Base-by-base conservation (phyloP, 176 grass and related monocot species). In the Eleusine coracana region DNA sequence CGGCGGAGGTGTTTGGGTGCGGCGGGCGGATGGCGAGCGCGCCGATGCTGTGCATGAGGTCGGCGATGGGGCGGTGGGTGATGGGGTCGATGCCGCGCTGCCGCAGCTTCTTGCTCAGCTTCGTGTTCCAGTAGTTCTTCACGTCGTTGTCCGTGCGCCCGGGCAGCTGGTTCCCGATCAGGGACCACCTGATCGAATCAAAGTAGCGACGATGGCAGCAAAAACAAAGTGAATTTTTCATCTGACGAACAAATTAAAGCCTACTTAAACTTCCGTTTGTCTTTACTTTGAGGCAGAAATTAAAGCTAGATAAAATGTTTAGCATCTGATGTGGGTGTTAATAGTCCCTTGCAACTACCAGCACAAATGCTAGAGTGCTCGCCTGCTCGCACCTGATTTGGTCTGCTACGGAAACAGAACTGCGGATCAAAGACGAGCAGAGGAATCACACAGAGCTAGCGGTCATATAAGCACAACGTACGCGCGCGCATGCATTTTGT, bases 71-170 rank as follows among this genome's bases (percentile, higher is more conserved):
- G 83, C 96, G 96, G 83, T 98, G 96, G 54, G 93, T 98, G 89
- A 96, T 61, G 74, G 96, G 93, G 75, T 98, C 96, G 56, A 98
- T 98, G 18, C 96, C 96, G 16, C 87, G 88, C 79, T 95, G 93
- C 71, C 82, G 74, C 62, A 98, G 91, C 89, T 97, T 93, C 84
- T 93, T 99, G 87, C 96, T 98, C 42, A 99, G 87, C 86, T 93
- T 99, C 80, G 96, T 99, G 87, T 99, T 99, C 96, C 96, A 99
- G 80, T 93, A 92, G 77, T 99, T 99, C 87, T 99, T 99, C 70
- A 99, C 91, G 46, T 96, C 96, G 73, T 99, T 99, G 89, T 99
- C 91, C 46, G 96, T 99, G 41, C 96, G 88, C 42, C 96, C 96
- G 0, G 93, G 93, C 79, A 99, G 89, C 79, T 94, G 89, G 42